Evolutionary conservation across 2,329 filamentous ascomycete genomes (phyloP).

Genomic region (Beauveria caledonica): DNA sequence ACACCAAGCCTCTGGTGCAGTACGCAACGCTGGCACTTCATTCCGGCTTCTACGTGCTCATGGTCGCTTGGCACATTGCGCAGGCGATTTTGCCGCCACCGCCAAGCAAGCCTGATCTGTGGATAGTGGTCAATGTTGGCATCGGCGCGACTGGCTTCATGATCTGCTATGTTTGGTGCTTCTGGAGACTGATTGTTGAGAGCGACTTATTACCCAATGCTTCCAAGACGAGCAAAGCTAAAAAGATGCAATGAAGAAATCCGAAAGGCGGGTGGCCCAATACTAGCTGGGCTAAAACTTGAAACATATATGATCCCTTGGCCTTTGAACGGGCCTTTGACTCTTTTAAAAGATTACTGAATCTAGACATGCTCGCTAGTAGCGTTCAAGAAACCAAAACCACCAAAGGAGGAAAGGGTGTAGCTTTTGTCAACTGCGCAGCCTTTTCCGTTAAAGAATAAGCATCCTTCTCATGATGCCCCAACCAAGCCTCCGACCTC

Average conservation of each 20-base stretch:
- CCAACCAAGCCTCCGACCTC: not conserved
- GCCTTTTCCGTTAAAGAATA: no score
- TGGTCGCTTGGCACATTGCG: slow-evolving; percentile 72
- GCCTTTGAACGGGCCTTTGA: not conserved
- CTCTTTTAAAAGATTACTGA: not conserved
- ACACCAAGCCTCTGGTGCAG: slow-evolving; percentile 20
- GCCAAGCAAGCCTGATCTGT: slow-evolving; percentile 76
- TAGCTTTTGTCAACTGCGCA: no score
- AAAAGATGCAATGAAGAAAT: slow-evolving; percentile 28
- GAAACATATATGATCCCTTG: not conserved
- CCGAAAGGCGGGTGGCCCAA: not conserved
- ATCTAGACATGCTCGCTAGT: not conserved
- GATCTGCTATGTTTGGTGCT: slow-evolving; percentile 86
- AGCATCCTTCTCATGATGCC: no score
- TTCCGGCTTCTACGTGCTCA: slow-evolving; percentile 63
- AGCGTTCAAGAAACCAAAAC: not conserved
- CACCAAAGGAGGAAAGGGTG: no score
- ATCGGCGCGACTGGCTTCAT: slow-evolving; percentile 79
- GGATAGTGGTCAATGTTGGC: slow-evolving; percentile 85
- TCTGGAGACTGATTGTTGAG: slow-evolving; percentile 57
- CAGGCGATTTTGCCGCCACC: slow-evolving; percentile 65
- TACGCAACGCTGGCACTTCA: slow-evolving; percentile 64
- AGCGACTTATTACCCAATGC: slow-evolving; percentile 41
- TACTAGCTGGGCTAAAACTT: not conserved
- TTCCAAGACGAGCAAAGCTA: slow-evolving; percentile 21